Base-by-base conservation (phyloP, 2,329 filamentous ascomycete species). In the Simplicillium aogashimaense region DNA sequence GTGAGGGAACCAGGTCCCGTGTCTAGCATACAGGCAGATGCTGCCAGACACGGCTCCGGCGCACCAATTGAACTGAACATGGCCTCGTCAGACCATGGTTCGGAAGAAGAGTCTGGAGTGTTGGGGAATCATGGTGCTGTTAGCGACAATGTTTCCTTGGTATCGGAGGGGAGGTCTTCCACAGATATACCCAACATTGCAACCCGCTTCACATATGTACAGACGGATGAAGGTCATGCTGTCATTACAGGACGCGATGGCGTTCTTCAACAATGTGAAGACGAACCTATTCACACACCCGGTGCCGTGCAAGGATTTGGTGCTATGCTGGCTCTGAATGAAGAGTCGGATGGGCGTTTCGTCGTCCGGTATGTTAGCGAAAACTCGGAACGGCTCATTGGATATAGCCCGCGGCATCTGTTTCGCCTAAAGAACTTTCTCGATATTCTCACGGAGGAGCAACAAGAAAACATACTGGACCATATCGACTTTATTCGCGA, bases 401-500 rank as follows among this genome's bases (percentile, higher is more conserved):
- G 88, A 1, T 88, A 86, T 54, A 76, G 80, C 0, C 88, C 88
- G 0, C 73, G 74, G 46, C 73, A 89, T 40, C 69, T 95, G 0
- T 95, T 95, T 51, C 70, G 66, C 4, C 62, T 92, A 2, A 66
- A 73, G 9, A 89, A 74, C 52, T 94, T 95, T 51, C 77, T 83
- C n/a, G 83, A 92, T 45, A 85, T 95, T 11, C 63, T 95, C 9
- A 81, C 78, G 1, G 83, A 92, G 40, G 87, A 94, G 50, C 86
- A 94, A 53, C 73, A 81, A 13, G 87, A 94, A 47, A 89, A 86
- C 46, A 65, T 95, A 1, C 64, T 92, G 7, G 87, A 94, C 48
- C 87, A 94, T 48, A 75, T 94, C 38, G 86, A 94, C 53, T 94
- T 94, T 54, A 85, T 94, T 39, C 76, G 81, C 16, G 86, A 94